These are phyloP conservation scores for Hypoxylon sp. DNA, from an alignment of 2,329 filamentous ascomycete genomes.

Conservation along the genomic window DNA sequence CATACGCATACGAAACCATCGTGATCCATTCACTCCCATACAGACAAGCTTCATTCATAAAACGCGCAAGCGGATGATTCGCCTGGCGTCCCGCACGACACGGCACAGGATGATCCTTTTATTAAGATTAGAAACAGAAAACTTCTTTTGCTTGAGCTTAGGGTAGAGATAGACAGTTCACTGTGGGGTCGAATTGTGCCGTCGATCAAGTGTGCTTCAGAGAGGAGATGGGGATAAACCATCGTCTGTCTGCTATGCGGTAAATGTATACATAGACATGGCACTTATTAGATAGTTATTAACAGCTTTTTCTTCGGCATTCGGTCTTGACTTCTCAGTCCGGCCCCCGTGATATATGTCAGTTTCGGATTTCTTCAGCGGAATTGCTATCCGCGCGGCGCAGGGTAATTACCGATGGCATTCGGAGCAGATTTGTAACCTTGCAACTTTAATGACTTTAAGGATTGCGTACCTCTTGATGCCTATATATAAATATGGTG, in stretches of 20 bases:
- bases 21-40: slow-evolving; percentile 1
- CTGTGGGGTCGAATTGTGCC: slow-evolving; percentile 4
- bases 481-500: too few species aligned
- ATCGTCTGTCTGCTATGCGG: neutral
- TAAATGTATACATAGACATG: slow-evolving; percentile 27
- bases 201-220: neutral
- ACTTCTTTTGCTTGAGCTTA: slow-evolving; percentile 7
- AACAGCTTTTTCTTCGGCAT: neutral
- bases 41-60: slow-evolving; percentile 12
- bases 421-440: neutral
- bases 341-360: neutral
- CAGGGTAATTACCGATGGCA: neutral
- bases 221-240: neutral
- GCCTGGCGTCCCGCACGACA: neutral
- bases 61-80: slow-evolving; percentile 3
- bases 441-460: neutral
- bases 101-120: slow-evolving; percentile 6
- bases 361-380: neutral
- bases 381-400: neutral
- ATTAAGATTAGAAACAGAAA: slow-evolving; percentile 5
- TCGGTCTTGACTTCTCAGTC: neutral
- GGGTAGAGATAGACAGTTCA: slow-evolving; percentile 17
- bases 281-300: slow-evolving; percentile 13
- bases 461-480: neutral
- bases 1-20: slow-evolving; percentile 16